Percentiles rank a stretch among this genome's conserved stretches.
phyloP scores from a whole-genome alignment of 2,329 filamentous ascomycete species.

The Aspergillus alliaceus region DNA sequence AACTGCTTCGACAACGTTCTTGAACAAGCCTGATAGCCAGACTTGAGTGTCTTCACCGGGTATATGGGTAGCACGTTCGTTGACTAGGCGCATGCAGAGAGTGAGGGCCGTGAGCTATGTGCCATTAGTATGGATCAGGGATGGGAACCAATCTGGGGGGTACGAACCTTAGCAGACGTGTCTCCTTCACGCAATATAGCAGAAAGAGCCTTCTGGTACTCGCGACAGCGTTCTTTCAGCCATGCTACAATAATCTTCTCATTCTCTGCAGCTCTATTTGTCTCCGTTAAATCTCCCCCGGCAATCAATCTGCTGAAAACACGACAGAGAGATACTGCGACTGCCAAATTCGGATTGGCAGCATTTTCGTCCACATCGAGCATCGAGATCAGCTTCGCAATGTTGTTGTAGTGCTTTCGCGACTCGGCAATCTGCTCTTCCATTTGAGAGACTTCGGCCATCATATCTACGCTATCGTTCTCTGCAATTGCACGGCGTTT shows the following conservation, averaged over 20 bases:
- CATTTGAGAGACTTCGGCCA: conserved; percentile 69
- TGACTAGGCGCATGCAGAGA: conserved; percentile 78
- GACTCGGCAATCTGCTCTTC: conserved; percentile 83
- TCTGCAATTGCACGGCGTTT: conserved; percentile 48
- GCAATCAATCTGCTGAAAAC: conserved; percentile 81
- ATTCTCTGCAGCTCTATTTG: conserved; percentile 66
- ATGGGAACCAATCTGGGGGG: background rate
- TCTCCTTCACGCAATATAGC: conserved; percentile 61
- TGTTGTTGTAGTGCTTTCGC: conserved; percentile 89
- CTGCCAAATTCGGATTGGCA: conserved; percentile 61
- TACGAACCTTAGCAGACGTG: conserved; percentile 52
- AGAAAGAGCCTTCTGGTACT: conserved; percentile 67
- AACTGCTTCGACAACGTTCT: conserved; percentile 62
- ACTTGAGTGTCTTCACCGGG: conserved; percentile 62
- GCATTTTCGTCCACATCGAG: conserved; percentile 52
- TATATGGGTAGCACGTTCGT: conserved; percentile 69
- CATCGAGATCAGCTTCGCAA: conserved; percentile 68
- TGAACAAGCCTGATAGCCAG: conserved; percentile 69
- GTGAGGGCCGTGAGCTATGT: conserved; percentile 67
- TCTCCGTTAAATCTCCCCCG: conserved; percentile 67
- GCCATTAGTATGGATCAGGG: conserved; percentile 11
- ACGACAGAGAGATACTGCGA: conserved; percentile 78
- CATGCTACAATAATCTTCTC: conserved; percentile 74
- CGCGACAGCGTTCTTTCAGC: conserved; percentile 72
- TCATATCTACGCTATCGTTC: conserved; percentile 52